Evolutionary conservation across 345 rosid species (phyloP), one percentile per base, ranked within the genome.

Genomic region (Hevea brasiliensis): DNA sequence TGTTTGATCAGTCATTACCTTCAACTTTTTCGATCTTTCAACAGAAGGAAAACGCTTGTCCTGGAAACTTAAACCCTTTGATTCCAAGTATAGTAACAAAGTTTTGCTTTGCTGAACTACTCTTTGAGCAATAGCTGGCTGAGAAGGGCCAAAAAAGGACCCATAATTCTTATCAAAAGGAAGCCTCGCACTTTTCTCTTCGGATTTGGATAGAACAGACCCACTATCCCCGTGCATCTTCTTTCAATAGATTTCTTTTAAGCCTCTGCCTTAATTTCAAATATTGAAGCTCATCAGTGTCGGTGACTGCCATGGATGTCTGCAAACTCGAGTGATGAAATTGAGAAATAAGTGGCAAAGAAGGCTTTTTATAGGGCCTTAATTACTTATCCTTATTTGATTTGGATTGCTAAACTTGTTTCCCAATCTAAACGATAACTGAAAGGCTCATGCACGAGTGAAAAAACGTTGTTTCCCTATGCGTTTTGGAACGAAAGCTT

Each of bases 111-210:
- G 94, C 78, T 85, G 89, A 74, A 90, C 86, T 68, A 92, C 93
- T 76, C 95, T 88, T 2, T 79, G 87, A 12, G 98, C 82, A 64
- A 94, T 88, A 51, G 84, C 84, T 44, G 97, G 89, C 77, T 72
- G 85, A 21, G 96, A 87, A 68, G 91, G 97, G 61, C 98, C 96
- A 87, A 92, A 94, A 79, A 94, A 94, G 47, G 93, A 90, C 21
- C 97, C 95, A 76, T 71, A 90, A 20, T 48, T 3, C 45, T 47
- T 13, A n/a, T n/a, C n/a, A n/a, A n/a, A n/a, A 8, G 27, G 5
- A 7, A 37, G 12, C 1, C 2, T 5, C 1, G 27, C 11, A 8
- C 0, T 27, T 27, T 50, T 45, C 29, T 24, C 12, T 48, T 5
- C 11, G 21, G 0, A 12, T 27, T 2, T 7, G 4, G 12, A 47